A percentile compares a stretch with the other conserved stretches of the same genome.
Conservation (phyloP, 371 early-diverging fungal genomes). For the Syncephalastrum contaminatum region DNA sequence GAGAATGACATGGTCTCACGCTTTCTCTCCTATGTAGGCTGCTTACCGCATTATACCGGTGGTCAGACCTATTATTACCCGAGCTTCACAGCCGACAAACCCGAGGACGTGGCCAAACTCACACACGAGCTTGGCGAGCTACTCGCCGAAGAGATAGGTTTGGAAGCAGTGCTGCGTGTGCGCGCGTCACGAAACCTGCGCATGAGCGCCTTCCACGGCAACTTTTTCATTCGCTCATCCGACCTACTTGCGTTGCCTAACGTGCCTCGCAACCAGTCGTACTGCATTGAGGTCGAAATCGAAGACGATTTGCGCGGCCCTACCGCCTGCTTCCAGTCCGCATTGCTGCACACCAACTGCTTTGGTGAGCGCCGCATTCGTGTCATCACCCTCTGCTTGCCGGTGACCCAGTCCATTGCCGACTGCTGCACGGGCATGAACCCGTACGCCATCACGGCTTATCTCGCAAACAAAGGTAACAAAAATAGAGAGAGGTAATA, state of each 20-base stretch:
- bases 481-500: background rate
- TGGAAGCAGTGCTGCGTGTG: slow-evolving; percentile 96
- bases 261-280: slow-evolving; percentile 92
- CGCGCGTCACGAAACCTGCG: slow-evolving; percentile 88
- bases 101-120: slow-evolving; percentile 88
- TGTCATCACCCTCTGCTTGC: slow-evolving; percentile 90
- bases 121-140: slow-evolving; percentile 83
- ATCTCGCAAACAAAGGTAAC: slow-evolving; percentile 83
- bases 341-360: slow-evolving; percentile 89
- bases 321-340: slow-evolving; percentile 95
- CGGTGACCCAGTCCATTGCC: slow-evolving; percentile 78
- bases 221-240: slow-evolving; percentile 95
- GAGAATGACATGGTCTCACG: background rate
- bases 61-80: slow-evolving; percentile 96
- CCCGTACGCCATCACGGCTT: slow-evolving; percentile 77
- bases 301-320: slow-evolving; percentile 81
- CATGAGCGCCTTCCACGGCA: slow-evolving; percentile 91
- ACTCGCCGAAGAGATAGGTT: slow-evolving; percentile 79
- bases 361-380: slow-evolving; percentile 93
- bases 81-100: slow-evolving; percentile 84
- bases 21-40: slow-evolving; percentile 31
- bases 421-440: slow-evolving; percentile 86
- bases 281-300: slow-evolving; percentile 87
- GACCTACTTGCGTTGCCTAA: slow-evolving; percentile 93
- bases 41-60: slow-evolving; percentile 90